Evolutionary conservation across 345 rosid species (phyloP).

Genomic region (Euphorbia lathyris): DNA sequence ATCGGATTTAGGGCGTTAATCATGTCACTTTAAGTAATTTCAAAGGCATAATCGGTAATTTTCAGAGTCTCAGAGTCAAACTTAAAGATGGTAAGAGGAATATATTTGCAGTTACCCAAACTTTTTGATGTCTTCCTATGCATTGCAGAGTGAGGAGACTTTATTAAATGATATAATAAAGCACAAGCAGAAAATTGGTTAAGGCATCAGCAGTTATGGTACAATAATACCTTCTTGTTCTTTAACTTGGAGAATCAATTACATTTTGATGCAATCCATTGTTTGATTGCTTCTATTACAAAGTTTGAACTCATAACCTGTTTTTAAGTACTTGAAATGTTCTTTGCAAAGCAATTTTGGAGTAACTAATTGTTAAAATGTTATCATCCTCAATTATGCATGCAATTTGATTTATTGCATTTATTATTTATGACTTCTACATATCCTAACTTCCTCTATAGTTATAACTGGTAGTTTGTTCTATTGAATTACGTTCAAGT

Average conservation of each 20-base stretch:
- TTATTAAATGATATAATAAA: too few relatives aligned
- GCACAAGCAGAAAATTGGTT: slow-evolving; percentile 29
- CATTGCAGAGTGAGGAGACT: too few relatives aligned
- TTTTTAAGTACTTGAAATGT: slow-evolving; percentile 4
- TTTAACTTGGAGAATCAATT: neutral
- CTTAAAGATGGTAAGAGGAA: too few relatives aligned
- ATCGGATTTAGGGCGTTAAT: too few relatives aligned
- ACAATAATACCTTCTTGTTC: slow-evolving; percentile 4
- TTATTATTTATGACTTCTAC: too few relatives aligned
- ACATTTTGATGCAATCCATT: neutral
- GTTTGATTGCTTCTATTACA: neutral
- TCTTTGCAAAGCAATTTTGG: neutral
- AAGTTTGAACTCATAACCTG: neutral
- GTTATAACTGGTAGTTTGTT: neutral
- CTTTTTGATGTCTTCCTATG: too few relatives aligned
- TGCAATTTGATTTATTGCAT: neutral
- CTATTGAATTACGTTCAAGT: neutral
- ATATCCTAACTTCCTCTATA: neutral
- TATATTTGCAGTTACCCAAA: too few relatives aligned
- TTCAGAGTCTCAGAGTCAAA: too few relatives aligned
- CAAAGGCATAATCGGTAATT: too few relatives aligned
- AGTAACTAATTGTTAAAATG: too few relatives aligned
- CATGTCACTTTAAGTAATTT: too few relatives aligned
- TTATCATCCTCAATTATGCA: too few relatives aligned
- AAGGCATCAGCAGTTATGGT: slow-evolving; percentile 42